These are phyloP conservation scores for Aspergillus ochraceus DNA, from an alignment of 2,329 filamentous ascomycete species.

Conservation along the genomic window DNA sequence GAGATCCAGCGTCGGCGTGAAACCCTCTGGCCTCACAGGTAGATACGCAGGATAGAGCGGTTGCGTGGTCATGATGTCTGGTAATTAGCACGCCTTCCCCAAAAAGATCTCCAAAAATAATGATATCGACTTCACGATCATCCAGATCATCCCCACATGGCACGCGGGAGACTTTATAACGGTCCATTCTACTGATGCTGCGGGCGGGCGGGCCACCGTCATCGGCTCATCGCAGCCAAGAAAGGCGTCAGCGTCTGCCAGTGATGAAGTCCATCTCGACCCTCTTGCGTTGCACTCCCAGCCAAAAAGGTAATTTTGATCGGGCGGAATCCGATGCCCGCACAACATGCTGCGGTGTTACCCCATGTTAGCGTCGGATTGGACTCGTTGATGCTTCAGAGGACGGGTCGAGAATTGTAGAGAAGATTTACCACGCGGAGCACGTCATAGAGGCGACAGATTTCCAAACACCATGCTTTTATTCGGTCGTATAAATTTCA, in stretches of 20 bases:
- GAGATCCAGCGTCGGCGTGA: conserved; percentile 7
- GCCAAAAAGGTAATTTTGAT: neutral
- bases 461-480: neutral
- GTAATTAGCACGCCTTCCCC: too few relatives aligned
- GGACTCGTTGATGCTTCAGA: neutral
- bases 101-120: too few relatives aligned
- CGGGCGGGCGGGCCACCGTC: neutral
- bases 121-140: neutral
- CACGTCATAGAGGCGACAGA: neutral
- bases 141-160: neutral
- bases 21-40: conserved; percentile 9
- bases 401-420: neutral
- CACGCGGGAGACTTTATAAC: neutral
- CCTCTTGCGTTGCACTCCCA: neutral
- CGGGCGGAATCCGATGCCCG: neutral
- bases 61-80: conserved; percentile 2
- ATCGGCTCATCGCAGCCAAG: conserved; percentile 9
- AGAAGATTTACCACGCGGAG: neutral
- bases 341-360: neutral
- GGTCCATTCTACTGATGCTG: neutral
- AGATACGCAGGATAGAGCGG: conserved; percentile 12
- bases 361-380: neutral
- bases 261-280: neutral
- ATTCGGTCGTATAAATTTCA: neutral
- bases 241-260: conserved; percentile 6